Base-by-base conservation (phyloP, 352 stramenopile species). In the Thalassiosira pacifica region DNA sequence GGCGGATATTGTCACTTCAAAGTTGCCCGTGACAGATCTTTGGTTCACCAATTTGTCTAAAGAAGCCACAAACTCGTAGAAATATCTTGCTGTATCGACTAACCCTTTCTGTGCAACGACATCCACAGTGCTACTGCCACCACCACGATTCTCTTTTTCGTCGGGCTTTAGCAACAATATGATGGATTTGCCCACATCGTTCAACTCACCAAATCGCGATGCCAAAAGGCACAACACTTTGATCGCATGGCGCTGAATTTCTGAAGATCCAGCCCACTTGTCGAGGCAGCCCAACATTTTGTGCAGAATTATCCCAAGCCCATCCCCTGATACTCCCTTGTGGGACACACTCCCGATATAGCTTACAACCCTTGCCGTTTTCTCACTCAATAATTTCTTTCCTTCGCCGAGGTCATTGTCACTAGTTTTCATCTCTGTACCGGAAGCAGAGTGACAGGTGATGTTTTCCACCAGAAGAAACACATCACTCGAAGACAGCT, bases 161-260 rank as follows among this genome's bases (percentile, higher is more conserved):
- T 0, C 45, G 0, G 24, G 37, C 34, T 82, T 45, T 13, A 87
- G 34, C 3, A 90, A 26, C 18, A 34, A 67, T 1, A 92, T 26
- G 26, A 89, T 79, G 2, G 22, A 59, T 32, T 11, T 70, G n/a
- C 77, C 84, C 55, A 78, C 61, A 10, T 89, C 55, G 55, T 86
- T 26, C 19, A 92, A 80, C 18, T 45, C 60, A 3, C 74, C 78
- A 82, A 86, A 90, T 8, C 77, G 72, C 27, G 77, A 85, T 27
- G 81, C 74, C 65, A 90, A 60, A 18, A 89, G 59, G 59, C 81
- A 90, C 8, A 90, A 37, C 26, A 92, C 45, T 19, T 72, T 82
- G 24, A 87, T 88, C 42, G 81, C 9, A 37, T 85, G 72, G 19
- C 68, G 29, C 27, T 34, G 63, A 1, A 34, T 5, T 19, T 26